Evolutionary conservation across 768 basidiomycete species (phyloP).

Genomic region (Mycena albidolilacea): DNA sequence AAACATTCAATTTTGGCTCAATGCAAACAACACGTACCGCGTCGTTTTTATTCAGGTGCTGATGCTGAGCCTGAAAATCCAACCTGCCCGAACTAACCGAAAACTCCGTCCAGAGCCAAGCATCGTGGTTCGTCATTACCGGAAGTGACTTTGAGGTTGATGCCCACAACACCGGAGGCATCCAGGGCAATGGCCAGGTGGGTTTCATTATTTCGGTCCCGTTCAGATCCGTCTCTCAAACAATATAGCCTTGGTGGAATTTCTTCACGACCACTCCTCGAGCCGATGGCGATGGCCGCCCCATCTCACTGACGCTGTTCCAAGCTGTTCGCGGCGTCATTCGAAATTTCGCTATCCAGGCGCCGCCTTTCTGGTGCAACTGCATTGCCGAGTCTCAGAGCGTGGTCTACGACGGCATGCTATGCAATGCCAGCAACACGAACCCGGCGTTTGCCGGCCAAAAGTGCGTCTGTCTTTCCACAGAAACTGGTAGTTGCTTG

Average conservation of each 20-base stretch:
- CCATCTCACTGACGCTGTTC: conserved; percentile 68
- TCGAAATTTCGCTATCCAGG: conserved; percentile 64
- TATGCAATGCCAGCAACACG: conserved; percentile 69
- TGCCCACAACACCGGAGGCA: conserved; percentile 69
- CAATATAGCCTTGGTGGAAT: conserved; percentile 66
- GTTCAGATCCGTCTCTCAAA: not conserved
- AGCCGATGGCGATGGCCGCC: conserved; percentile 70
- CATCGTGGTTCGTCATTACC: conserved; percentile 76
- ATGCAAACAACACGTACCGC: conserved; percentile 68
- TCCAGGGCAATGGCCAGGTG: conserved; percentile 73
- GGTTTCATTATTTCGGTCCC: not conserved
- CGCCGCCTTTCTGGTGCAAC: conserved; percentile 75
- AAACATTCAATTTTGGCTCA: conserved; percentile 69
- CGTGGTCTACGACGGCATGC: conserved; percentile 70
- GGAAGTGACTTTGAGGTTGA: conserved; percentile 70
- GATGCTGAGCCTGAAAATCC: not conserved
- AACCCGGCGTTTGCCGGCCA: conserved; percentile 64
- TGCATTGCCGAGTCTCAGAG: conserved; percentile 65
- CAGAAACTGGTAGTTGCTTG: no score
- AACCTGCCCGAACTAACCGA: conserved; percentile 36
- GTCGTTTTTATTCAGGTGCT: conserved; percentile 73
- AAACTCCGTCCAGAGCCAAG: conserved; percentile 59
- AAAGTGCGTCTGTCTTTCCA: conserved; percentile 54
- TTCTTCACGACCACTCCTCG: conserved; percentile 63
- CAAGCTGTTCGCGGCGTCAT: conserved; percentile 60